A percentile compares a stretch with the other conserved stretches of the same genome.
Conservation (phyloP, 2,329 filamentous ascomycete genomes). For the Karstenula rhodostoma region DNA sequence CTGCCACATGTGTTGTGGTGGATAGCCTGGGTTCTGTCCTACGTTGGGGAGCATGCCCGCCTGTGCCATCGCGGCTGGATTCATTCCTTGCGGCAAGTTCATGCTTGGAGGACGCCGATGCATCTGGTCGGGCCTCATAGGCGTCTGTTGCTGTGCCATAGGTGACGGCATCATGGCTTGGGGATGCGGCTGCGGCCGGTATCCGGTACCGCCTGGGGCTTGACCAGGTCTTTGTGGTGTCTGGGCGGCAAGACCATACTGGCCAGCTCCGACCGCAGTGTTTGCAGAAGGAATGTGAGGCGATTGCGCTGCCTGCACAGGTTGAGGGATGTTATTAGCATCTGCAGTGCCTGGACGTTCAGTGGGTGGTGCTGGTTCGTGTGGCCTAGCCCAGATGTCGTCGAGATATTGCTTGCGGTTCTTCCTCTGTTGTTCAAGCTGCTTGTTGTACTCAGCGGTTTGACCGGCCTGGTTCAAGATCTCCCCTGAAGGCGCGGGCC, state of each 20-base stretch:
- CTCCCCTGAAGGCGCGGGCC: slow-evolving; percentile 77
- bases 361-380: slow-evolving; percentile 74
- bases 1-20: slow-evolving; percentile 58
- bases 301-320: slow-evolving; percentile 56
- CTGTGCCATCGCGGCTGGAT: slow-evolving; percentile 45
- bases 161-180: slow-evolving; percentile 78
- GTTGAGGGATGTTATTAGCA: slow-evolving; percentile 49
- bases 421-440: slow-evolving; percentile 79
- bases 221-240: slow-evolving; percentile 66
- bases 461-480: slow-evolving; percentile 87
- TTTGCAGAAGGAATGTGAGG: slow-evolving; percentile 67
- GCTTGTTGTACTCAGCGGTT: slow-evolving; percentile 89
- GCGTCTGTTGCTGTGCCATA: slow-evolving; percentile 72
- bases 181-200: slow-evolving; percentile 74
- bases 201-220: slow-evolving; percentile 70
- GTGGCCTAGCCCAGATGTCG: slow-evolving; percentile 81
- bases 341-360: slow-evolving; percentile 51
- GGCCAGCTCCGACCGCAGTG: slow-evolving; percentile 62
- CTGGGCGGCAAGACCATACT: slow-evolving; percentile 66
- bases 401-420: slow-evolving; percentile 82
- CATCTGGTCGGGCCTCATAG: slow-evolving; percentile 67
- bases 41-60: slow-evolving; percentile 48
- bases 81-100: slow-evolving; percentile 47
- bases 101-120: slow-evolving; percentile 71
- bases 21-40: slow-evolving; percentile 55